phyloP scores from a whole-genome alignment of 2,329 filamentous ascomycete species.

The Aspergillus sp. region DNA sequence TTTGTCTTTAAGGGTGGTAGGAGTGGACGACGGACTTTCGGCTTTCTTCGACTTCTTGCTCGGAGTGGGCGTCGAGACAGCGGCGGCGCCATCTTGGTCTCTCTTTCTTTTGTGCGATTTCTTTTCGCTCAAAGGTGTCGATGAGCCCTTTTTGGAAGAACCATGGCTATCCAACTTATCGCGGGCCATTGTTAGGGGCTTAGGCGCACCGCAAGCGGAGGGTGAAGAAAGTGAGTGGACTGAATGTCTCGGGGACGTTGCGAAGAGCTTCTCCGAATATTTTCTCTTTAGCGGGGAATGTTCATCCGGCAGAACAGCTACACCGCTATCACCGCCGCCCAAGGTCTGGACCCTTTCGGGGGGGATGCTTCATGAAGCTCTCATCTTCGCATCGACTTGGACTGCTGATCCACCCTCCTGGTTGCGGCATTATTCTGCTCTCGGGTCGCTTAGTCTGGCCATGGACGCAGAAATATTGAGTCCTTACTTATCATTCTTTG shows the following conservation, averaged over 20 bases:
- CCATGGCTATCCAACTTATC: constrained; percentile 50
- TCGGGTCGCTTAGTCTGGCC: not conserved
- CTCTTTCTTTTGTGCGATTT: constrained; percentile 36
- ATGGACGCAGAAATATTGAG: constrained; percentile 19
- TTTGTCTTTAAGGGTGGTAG: constrained; percentile 30
- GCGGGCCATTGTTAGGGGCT: constrained; percentile 42
- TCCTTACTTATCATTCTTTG: constrained; percentile 6
- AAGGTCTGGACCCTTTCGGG: constrained; percentile 16
- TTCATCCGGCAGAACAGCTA: constrained; percentile 26
- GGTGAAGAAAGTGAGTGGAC: constrained; percentile 5
- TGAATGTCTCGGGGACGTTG: constrained; percentile 14
- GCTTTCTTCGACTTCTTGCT: constrained; percentile 40
- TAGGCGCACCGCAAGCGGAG: constrained; percentile 11
- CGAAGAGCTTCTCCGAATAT: constrained; percentile 21
- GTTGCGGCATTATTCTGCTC: not conserved
- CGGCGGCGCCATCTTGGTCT: constrained; percentile 26
- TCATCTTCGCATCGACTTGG: constrained; percentile 1
- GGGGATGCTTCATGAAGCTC: constrained; percentile 1
- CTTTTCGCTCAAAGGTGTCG: constrained; percentile 20
- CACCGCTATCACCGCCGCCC: constrained; percentile 22
- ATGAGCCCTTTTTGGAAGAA: constrained; percentile 33
- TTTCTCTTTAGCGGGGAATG: constrained; percentile 22
- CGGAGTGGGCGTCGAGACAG: constrained; percentile 29
- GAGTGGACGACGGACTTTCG: constrained; percentile 17
- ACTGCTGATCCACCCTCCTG: not conserved